Percentiles rank a stretch among this genome's conserved stretches.
These are phyloP conservation scores for Metarhizium robertsii DNA, from an alignment of 2,329 filamentous ascomycete species.

Conservation along the genomic window DNA sequence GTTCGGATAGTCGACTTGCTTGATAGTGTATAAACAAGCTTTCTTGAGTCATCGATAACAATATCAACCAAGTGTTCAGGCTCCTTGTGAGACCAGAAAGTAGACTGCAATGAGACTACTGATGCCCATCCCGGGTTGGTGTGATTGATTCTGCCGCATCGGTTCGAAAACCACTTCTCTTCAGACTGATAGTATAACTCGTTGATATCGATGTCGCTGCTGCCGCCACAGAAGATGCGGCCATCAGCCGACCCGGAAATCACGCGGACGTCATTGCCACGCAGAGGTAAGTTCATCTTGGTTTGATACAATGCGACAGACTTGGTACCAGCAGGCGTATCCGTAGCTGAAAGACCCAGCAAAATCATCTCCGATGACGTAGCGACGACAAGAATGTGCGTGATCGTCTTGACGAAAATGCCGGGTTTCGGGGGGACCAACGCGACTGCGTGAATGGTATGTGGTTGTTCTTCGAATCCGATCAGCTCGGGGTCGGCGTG, in stretches of 20 bases:
- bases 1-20: constrained; percentile 81
- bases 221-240: constrained; percentile 86
- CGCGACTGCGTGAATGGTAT: constrained; percentile 85
- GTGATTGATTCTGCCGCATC: constrained; percentile 83
- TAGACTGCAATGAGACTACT: constrained; percentile 43
- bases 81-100: constrained; percentile 40
- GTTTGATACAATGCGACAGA: constrained; percentile 79
- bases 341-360: constrained; percentile 67
- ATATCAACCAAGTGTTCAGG: constrained; percentile 67
- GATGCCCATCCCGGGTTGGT: constrained; percentile 64
- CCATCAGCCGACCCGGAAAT: constrained; percentile 78
- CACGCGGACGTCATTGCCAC: constrained; percentile 65
- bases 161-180: constrained; percentile 90
- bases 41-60: constrained; percentile 78
- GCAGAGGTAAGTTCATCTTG: constrained; percentile 69
- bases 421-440: constrained; percentile 75
- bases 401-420: constrained; percentile 81
- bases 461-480: constrained; percentile 80
- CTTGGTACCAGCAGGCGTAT: constrained; percentile 59
- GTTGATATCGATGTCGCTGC: constrained; percentile 75
- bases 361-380: constrained; percentile 78
- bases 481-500: constrained; percentile 84
- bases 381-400: constrained; percentile 79
- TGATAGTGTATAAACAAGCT: constrained; percentile 84
- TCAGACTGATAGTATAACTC: constrained; percentile 96